These are phyloP conservation scores for Saprolegnia diclina DNA, from an alignment of 352 stramenopile genomes.

Conservation along the genomic window DNA sequence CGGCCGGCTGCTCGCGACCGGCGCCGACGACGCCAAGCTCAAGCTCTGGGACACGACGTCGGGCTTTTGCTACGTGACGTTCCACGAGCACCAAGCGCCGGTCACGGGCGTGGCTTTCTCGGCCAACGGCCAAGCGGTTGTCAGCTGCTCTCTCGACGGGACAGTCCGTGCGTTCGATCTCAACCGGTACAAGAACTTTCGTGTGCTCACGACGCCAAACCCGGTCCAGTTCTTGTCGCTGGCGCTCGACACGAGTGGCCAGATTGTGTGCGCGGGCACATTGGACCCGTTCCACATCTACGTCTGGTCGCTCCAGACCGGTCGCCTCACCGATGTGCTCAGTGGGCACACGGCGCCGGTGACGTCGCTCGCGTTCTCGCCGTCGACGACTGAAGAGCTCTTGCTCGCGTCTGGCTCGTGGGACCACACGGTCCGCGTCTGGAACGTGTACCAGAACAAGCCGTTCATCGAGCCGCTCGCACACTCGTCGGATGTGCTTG, in stretches of 20 bases:
- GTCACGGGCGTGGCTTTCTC: constrained; percentile 96
- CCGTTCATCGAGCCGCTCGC: constrained; percentile 93
- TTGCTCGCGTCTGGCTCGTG: constrained; percentile 95
- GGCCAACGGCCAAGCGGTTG: constrained; percentile 86
- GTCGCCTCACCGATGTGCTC: constrained; percentile 96
- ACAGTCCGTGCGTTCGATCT: constrained; percentile 98
- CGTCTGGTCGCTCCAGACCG: constrained; percentile 96
- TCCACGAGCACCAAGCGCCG: constrained; percentile 95
- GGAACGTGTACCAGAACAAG: constrained; percentile 98
- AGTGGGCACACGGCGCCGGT: constrained; percentile 97
- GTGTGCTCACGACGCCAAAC: constrained; percentile 94
- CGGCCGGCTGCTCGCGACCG: constrained; percentile 94
- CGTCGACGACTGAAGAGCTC: constrained; percentile 61
- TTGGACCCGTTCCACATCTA: constrained; percentile 98
- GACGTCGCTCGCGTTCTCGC: constrained; percentile 90
- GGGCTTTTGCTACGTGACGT: constrained; percentile 99
- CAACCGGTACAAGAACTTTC: constrained; percentile 98
- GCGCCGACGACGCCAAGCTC: constrained; percentile 97
- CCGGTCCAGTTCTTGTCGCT: constrained; percentile 97
- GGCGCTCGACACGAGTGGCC: constrained; percentile 94
- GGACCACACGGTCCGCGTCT: constrained; percentile 98
- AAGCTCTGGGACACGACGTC: constrained; percentile 98
- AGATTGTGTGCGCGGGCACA: constrained; percentile 93
- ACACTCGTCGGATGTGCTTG: constrained; percentile 95
- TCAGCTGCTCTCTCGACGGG: constrained; percentile 97